Conservation (phyloP, 2,329 filamentous ascomycete genomes). For the Penicillium olsonii region DNA sequence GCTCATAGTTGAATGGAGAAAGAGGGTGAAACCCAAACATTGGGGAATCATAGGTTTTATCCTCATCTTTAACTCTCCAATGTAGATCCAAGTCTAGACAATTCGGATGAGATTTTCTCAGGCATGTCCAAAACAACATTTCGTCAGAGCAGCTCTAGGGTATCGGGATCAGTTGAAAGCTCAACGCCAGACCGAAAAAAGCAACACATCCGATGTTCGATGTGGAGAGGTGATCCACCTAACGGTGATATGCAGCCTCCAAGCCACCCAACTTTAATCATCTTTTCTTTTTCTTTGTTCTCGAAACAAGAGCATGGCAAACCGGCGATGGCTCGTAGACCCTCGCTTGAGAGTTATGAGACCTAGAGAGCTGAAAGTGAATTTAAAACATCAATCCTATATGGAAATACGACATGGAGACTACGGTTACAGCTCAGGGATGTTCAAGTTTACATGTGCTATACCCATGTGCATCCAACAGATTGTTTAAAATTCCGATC, state of each 20-base stretch:
- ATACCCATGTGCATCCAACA: too few species aligned
- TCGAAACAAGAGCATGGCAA: neutral
- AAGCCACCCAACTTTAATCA: too few species aligned
- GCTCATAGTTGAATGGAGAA: neutral
- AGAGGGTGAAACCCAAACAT: neutral
- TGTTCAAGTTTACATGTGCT: too few species aligned
- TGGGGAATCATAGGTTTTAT: conserved; percentile 5
- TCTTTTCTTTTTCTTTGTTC: conserved; percentile 16
- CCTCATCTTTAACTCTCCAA: neutral
- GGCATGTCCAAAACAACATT: neutral
- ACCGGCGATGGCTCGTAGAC: neutral
- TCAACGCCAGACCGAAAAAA: conserved; percentile 20
- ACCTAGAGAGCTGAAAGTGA: too few species aligned
- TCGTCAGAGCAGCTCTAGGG: neutral
- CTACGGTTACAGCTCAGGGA: too few species aligned
- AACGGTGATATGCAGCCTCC: conserved; percentile 24
- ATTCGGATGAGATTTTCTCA: neutral
- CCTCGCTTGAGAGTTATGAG: neutral
- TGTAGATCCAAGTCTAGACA: neutral
- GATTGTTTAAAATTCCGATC: too few species aligned
- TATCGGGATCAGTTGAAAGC: neutral
- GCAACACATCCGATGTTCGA: conserved; percentile 21
- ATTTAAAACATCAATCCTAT: neutral
- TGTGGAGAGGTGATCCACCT: conserved; percentile 7
- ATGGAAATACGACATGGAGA: too few species aligned